Conservation (phyloP, 1,139 yeast species). For the Lodderomyces beijingensis region DNA sequence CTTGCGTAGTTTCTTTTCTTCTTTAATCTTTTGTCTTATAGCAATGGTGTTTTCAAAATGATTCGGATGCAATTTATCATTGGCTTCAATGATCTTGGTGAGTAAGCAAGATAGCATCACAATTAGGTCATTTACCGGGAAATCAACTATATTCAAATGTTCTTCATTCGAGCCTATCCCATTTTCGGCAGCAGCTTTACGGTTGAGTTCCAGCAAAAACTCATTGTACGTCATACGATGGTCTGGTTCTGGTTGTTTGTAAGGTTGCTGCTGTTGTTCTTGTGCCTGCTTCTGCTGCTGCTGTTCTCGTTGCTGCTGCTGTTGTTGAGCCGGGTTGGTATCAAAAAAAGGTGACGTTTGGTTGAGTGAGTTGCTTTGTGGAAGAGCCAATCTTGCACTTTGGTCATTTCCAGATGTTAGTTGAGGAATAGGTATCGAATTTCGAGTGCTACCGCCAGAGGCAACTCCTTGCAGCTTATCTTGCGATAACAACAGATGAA, state of each 20-base stretch:
- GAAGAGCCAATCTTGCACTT: not conserved
- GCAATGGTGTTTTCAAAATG: constrained; percentile 54
- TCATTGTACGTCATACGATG: constrained; percentile 45
- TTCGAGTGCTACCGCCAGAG: constrained; percentile 8
- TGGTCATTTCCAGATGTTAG: not conserved
- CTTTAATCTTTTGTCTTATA: constrained; percentile 41
- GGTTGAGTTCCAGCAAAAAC: constrained; percentile 31
- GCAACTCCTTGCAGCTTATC: no score
- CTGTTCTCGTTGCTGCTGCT: constrained; percentile 3
- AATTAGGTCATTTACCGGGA: constrained; percentile 76
- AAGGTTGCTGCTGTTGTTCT: constrained; percentile 5
- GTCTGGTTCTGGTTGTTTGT: constrained; percentile 28
- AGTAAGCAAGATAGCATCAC: constrained; percentile 81
- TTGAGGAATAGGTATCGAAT: constrained; percentile 7
- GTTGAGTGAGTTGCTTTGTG: not conserved
- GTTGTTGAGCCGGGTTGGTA: constrained; percentile 1
- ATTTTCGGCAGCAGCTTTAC: constrained; percentile 18
- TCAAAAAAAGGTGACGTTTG: not conserved
- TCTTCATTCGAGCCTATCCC: constrained; percentile 35
- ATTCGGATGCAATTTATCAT: constrained; percentile 76
- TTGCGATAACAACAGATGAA: constrained; percentile 6
- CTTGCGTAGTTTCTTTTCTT: constrained; percentile 28
- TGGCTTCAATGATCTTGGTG: constrained; percentile 87
- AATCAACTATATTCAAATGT: constrained; percentile 76
- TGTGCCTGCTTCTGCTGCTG: constrained; percentile 4